Conservation (phyloP, 768 basidiomycete genomes). For the Clavaria fumosa region DNA sequence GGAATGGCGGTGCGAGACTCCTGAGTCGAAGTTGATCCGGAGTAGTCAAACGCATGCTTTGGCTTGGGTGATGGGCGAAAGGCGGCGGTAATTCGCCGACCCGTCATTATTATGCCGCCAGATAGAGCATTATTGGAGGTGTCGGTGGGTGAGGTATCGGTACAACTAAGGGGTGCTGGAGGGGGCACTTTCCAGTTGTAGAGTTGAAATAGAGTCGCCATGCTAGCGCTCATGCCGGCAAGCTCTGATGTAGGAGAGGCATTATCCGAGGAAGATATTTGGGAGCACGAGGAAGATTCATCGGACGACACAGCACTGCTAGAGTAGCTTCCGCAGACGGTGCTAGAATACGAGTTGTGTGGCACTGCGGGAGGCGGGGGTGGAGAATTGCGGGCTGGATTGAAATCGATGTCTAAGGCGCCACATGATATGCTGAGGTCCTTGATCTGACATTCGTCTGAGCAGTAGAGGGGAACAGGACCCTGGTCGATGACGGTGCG, state of each 20-base stretch:
- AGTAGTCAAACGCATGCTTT: no score
- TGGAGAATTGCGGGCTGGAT: conserved; percentile 29
- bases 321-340: conserved; percentile 27
- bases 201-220: no score
- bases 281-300: conserved; percentile 14
- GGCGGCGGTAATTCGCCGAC: no score
- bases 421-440: conserved; percentile 34
- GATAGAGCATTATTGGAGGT: no score
- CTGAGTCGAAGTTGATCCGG: no score
- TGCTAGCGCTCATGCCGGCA: no score
- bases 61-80: no score
- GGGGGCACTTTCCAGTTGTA: no score
- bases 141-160: no score
- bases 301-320: conserved; percentile 24
- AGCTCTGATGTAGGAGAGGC: conserved; percentile 22
- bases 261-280: conserved; percentile 17
- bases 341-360: conserved; percentile 22
- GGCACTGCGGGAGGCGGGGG: conserved; percentile 22
- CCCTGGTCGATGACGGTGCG: conserved; percentile 59
- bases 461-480: conserved; percentile 75
- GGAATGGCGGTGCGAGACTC: no score
- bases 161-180: no score
- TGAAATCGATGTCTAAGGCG: conserved; percentile 29
- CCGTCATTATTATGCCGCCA: no score
- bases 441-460: conserved; percentile 51